Evolutionary conservation across 768 basidiomycete species (phyloP), one percentile per base, ranked within the genome.

Genomic region (Russula virescens): DNA sequence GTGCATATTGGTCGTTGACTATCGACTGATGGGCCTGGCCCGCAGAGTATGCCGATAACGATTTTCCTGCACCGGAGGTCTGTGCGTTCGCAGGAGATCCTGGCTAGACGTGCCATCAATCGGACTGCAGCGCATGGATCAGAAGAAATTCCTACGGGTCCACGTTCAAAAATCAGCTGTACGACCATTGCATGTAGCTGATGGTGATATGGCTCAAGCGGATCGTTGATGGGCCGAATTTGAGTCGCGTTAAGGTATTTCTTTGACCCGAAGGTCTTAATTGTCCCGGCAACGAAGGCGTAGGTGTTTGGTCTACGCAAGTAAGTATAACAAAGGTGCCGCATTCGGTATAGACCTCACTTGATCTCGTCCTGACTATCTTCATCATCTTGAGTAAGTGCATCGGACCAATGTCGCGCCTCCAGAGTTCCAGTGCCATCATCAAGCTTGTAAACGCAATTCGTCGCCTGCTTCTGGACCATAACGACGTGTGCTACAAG

Each of bases 341-440:
- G 46, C n/a, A 23, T 11, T 49, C 61, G 25, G 18, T 38, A 18
- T 21, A 6, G 38, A 28, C 72, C 77, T 60, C 56, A 82, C 80
- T 67, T 74, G 52, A 88, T 79, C 0, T 77, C 81, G 50, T 76
- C 76, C 73, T 75, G 78, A 57, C 78, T 76, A 6, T 77, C 76
- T 1, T 77, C 76, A 35, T 85, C 83, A 5, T 86, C 85, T 28
- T 82, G 82, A 52, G 73, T 74, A 40, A 78, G 78, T 13, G 84
- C 78, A 68, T 94, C 91, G 11, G 86, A 76, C 95, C 96, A 98
- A 65, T 86, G 86, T 25, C 89, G 83, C 25, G 85, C 87, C 69
- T 91, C 89, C 21, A 89, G 82, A 47, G 75, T 75, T 23, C 88
- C 93, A 2, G 91, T 90, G 14, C 94, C 93, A 72, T 99, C 96